Evolutionary conservation across 1,284 basidiomycete genomes (phyloP).

Genomic region (Entoloma clypeatum): DNA sequence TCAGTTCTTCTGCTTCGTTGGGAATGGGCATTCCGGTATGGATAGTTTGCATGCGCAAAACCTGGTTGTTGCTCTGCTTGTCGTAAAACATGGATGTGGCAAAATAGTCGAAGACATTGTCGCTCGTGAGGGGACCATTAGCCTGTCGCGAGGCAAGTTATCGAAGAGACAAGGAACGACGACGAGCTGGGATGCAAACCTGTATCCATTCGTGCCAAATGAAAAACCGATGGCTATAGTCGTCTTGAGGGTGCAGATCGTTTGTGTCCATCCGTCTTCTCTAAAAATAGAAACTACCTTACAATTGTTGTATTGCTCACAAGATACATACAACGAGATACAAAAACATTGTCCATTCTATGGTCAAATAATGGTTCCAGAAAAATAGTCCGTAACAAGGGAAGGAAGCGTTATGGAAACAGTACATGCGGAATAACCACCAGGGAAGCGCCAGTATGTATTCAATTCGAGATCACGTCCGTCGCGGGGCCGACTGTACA

Average conservation of each 20-base stretch:
- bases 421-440: slow-evolving; percentile 4
- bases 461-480: slow-evolving; percentile 54
- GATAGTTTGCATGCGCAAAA: slow-evolving; percentile 85
- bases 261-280: slow-evolving; percentile 53
- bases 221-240: slow-evolving; percentile 76
- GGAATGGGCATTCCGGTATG: slow-evolving; percentile 66
- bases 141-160: slow-evolving; percentile 40
- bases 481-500: slow-evolving; percentile 52
- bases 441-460: slow-evolving; percentile 18
- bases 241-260: slow-evolving; percentile 74
- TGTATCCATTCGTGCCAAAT: slow-evolving; percentile 87
- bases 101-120: slow-evolving; percentile 85
- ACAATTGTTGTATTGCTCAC: slow-evolving; percentile 2
- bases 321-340: too few species aligned
- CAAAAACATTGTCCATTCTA: too few species aligned
- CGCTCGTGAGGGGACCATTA: slow-evolving; percentile 66
- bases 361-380: neutral
- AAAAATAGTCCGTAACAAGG: slow-evolving; percentile 6
- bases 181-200: slow-evolving; percentile 31
- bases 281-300: slow-evolving; percentile 9
- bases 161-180: slow-evolving; percentile 2
- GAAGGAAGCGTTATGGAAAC: slow-evolving; percentile 6
- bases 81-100: slow-evolving; percentile 85
- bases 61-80: slow-evolving; percentile 85
- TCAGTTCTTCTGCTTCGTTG: slow-evolving; percentile 78